Evolutionary conservation across 2,329 filamentous ascomycete species (phyloP).

Genomic region (Trematosphaeria pertusa): DNA sequence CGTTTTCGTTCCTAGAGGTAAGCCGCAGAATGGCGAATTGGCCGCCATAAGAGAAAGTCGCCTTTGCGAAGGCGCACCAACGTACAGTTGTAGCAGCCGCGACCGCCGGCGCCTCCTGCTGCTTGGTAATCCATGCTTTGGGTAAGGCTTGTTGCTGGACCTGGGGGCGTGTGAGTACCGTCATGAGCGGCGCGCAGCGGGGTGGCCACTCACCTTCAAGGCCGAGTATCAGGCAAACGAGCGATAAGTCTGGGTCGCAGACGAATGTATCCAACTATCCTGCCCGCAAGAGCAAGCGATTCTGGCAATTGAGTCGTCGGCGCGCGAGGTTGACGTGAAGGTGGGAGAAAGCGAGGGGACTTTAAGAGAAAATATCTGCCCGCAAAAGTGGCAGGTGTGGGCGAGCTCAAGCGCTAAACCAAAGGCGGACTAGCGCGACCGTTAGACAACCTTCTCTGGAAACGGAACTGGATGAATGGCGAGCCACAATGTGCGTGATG

Average conservation of each 20-base stretch:
- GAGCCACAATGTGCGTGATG: neutral
- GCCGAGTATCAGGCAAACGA: conserved; percentile 21
- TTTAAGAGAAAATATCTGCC: conserved; percentile 30
- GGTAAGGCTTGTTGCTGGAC: conserved; percentile 25
- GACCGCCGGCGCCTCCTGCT: conserved; percentile 42
- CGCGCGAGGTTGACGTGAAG: conserved; percentile 15
- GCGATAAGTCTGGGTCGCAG: conserved; percentile 22
- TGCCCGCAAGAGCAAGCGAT: conserved; percentile 8
- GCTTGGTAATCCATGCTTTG: conserved; percentile 47
- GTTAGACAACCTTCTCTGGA: neutral
- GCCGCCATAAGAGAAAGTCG: neutral
- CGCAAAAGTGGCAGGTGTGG: conserved; percentile 19
- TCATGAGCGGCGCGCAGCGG: conserved; percentile 9
- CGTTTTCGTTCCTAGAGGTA: conserved; percentile 12
- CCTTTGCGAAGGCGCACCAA: conserved; percentile 14
- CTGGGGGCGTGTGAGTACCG: conserved; percentile 29
- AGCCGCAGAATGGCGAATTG: neutral
- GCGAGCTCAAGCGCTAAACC: conserved; percentile 10
- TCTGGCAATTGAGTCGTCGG: conserved; percentile 21
- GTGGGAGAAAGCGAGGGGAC: conserved; percentile 27
- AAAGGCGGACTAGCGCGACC: conserved; percentile 5
- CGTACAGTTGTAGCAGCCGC: conserved; percentile 54
- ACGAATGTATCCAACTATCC: conserved; percentile 18
- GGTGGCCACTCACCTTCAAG: conserved; percentile 32
- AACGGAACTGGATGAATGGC: neutral